These are phyloP conservation scores for Sclerotiophoma versabilis DNA, from an alignment of 2,329 filamentous ascomycete genomes.

Conservation along the genomic window DNA sequence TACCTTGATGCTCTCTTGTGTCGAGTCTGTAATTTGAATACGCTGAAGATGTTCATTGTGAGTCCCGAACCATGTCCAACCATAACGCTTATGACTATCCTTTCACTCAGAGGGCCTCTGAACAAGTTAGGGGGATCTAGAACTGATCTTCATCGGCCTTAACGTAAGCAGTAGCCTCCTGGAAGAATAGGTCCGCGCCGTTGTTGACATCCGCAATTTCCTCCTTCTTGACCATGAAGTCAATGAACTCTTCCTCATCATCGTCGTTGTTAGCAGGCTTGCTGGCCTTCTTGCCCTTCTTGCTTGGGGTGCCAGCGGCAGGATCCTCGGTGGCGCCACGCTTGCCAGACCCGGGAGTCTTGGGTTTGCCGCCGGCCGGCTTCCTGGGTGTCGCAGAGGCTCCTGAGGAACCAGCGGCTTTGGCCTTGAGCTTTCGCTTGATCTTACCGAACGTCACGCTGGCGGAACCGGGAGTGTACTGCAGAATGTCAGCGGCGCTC, in stretches of 20 bases:
- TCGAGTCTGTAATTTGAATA: no score
- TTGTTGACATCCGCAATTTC: constrained; percentile 10
- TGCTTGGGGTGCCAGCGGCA: constrained; percentile 20
- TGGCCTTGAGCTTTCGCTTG: constrained; percentile 39
- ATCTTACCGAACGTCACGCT: constrained; percentile 41
- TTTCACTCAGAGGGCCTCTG: no score
- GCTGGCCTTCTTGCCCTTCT: constrained; percentile 17
- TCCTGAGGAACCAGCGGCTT: constrained; percentile 14
- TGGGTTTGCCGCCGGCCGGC: not conserved
- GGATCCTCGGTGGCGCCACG: constrained; percentile 13
- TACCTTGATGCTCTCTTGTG: no score
- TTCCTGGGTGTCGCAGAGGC: constrained; percentile 33
- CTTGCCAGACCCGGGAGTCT: constrained; percentile 25
- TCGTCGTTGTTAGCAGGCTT: constrained; percentile 6
- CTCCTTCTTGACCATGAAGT: constrained; percentile 29
- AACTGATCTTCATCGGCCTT: not conserved
- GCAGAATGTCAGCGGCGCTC: constrained; percentile 18
- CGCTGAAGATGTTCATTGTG: not conserved
- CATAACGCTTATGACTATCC: no score
- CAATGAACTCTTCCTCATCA: constrained; percentile 25
- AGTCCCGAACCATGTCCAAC: not conserved
- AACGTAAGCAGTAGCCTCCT: not conserved
- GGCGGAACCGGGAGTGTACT: constrained; percentile 38
- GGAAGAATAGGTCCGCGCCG: constrained; percentile 1
- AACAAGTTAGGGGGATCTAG: no score